Base-by-base conservation (phyloP, 177 flowering plant genomes). In the Vitis hybrid region DNA sequence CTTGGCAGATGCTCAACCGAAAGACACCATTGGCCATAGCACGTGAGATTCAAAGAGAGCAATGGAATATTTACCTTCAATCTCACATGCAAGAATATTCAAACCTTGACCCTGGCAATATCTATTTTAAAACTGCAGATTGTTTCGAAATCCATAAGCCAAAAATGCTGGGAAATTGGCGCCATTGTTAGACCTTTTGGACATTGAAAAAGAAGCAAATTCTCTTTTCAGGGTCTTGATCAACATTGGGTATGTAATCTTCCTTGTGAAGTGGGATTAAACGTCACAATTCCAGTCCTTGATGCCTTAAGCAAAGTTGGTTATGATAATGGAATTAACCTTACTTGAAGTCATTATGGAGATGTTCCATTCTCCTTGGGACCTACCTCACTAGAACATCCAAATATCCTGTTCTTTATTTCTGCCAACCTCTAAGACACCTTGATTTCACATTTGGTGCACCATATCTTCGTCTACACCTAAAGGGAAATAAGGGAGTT, bases 181-280 rank as follows among this genome's bases (percentile, higher is more conserved):
- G 39, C 69, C 84, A 14, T 75, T 95, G 64, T 63, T 85, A 22
- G 89, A 89, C 7, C 93, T 95, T 79, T 71, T 95, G 78, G 80
- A 62, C 50, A 59, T 85, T 69, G 82, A 94, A 16, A 82, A 72
- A 62, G 80, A 74, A 66, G 53, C 84, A 39, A 70, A 76, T 66
- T 69, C 90, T 49, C 74, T 90, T 76, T 56, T 88, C 70, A 90
- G 94, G 50, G 85, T 95, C 66, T 69, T 93, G 75, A 82, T 95
- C 77, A 77, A 72, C 72, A 84, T 93, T 64, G 91, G 91, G 98
- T 67, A 93, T 81, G 99, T 95, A 64, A 85, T 83, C 15, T 95
- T 83, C 75, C 97, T 93, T 56, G 93, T 89, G 75, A 72, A 87
- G 31, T 75, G 73, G 84, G 89, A 49, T 52, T 88, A 56, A 70